A percentile compares a stretch with the other conserved stretches of the same genome.
Conservation (phyloP, 2,329 filamentous ascomycete species). For the Talaromyces sp. region DNA sequence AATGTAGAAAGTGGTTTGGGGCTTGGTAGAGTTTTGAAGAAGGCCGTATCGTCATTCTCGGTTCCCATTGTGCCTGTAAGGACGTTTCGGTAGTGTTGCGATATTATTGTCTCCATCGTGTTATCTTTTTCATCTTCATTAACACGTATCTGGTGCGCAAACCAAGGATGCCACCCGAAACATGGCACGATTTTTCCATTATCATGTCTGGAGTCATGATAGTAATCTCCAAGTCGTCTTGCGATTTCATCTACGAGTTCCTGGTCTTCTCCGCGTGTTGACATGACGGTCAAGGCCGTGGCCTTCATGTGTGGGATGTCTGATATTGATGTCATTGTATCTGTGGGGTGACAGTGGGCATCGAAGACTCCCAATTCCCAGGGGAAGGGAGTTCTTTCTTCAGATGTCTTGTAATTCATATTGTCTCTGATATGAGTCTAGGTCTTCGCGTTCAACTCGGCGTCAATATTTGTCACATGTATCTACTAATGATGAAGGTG, state of each 20-base stretch:
- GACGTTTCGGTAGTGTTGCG: conserved; percentile 53
- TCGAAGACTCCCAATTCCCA: conserved; percentile 63
- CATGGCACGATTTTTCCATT: conserved; percentile 50
- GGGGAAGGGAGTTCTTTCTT: conserved; percentile 45
- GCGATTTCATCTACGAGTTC: conserved; percentile 54
- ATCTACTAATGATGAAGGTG: not conserved
- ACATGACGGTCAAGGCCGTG: conserved; percentile 59
- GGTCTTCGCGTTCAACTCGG: not conserved
- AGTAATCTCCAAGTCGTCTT: conserved; percentile 5
- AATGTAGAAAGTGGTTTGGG: conserved; percentile 54
- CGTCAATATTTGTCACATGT: not conserved
- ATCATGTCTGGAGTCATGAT: not conserved
- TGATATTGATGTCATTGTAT: conserved; percentile 57
- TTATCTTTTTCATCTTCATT: conserved; percentile 28
- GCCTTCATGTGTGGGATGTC: conserved; percentile 58
- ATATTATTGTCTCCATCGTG: conserved; percentile 31
- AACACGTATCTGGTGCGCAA: conserved; percentile 59
- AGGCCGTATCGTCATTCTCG: conserved; percentile 43
- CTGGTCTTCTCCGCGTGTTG: conserved; percentile 61
- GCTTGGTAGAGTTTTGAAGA: conserved; percentile 52
- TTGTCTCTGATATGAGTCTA: not conserved
- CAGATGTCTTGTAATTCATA: not conserved
- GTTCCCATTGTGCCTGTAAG: conserved; percentile 45
- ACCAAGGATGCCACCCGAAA: conserved; percentile 69
- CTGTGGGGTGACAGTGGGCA: conserved; percentile 65